Conservation (phyloP, 306 rosid species). For the Mimosa pudica region DNA sequence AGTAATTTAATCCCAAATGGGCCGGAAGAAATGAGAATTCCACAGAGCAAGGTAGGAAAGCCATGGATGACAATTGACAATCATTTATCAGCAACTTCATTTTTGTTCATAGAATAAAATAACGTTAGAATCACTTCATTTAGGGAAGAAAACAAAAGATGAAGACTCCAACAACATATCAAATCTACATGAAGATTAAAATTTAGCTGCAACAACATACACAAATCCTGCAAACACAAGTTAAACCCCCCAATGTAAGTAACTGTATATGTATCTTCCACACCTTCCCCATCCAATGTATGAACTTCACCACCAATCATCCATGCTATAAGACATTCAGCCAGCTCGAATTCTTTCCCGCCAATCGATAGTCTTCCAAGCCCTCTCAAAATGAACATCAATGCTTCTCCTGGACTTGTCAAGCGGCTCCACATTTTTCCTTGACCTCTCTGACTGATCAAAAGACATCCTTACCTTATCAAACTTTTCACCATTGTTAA, state of each 20-base stretch:
- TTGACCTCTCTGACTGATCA: constrained; percentile 62
- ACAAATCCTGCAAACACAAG: constrained; percentile 43
- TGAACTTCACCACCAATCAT: constrained; percentile 28
- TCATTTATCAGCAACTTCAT: constrained; percentile 36
- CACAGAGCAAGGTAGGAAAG: not conserved
- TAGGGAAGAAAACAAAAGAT: not conserved
- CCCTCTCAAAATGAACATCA: constrained; percentile 64
- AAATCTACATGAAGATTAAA: constrained; percentile 41
- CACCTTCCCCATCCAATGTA: constrained; percentile 33
- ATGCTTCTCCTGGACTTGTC: constrained; percentile 67
- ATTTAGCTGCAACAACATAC: constrained; percentile 28
- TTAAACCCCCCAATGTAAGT: constrained; percentile 45
- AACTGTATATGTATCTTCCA: constrained; percentile 35
- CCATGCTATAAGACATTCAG: constrained; percentile 37
- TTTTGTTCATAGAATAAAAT: constrained; percentile 38
- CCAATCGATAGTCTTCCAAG: constrained; percentile 71
- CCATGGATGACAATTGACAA: not conserved
- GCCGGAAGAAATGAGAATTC: not conserved
- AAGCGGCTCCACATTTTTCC: constrained; percentile 53
- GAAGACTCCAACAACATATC: constrained; percentile 36
- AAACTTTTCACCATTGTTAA: constrained; percentile 46
- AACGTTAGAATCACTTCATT: constrained; percentile 51
- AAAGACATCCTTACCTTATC: constrained; percentile 50
- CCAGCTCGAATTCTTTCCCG: constrained; percentile 64
- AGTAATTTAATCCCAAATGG: not conserved